These are phyloP conservation scores for Erythrobasidium hasegawianum DNA, from an alignment of 1,284 basidiomycete species.

Conservation along the genomic window DNA sequence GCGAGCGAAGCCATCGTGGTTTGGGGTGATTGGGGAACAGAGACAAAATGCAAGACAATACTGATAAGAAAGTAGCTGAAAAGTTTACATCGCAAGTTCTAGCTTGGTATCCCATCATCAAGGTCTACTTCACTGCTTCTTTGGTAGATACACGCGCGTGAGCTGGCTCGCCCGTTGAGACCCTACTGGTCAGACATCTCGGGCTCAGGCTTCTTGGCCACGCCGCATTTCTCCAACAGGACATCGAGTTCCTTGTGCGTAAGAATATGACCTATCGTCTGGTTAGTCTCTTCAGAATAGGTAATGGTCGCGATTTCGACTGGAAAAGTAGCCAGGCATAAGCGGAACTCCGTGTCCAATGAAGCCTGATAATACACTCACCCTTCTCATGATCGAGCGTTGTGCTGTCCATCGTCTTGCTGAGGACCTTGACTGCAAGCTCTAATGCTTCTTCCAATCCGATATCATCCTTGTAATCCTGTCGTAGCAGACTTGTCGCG, in stretches of 20 bases:
- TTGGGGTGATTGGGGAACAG: neutral
- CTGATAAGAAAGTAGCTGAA: too few species aligned
- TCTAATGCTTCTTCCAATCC: conserved; percentile 84
- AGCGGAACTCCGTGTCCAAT: neutral
- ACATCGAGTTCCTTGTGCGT: conserved; percentile 85
- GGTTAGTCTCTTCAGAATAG: conserved; percentile 68
- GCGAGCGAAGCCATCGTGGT: conserved; percentile 26
- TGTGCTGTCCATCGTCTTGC: conserved; percentile 99
- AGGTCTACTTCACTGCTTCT: neutral
- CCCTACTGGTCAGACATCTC: conserved; percentile 16
- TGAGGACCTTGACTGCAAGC: conserved; percentile 88
- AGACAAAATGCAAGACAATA: neutral
- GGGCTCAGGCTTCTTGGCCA: conserved; percentile 60
- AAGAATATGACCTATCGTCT: conserved; percentile 89
- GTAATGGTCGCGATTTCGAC: conserved; percentile 96
- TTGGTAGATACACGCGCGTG: neutral
- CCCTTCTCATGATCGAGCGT: conserved; percentile 91
- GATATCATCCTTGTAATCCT: conserved; percentile 98
- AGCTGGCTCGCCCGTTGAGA: neutral
- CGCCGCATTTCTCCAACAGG: conserved; percentile 72
- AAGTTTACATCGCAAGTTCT: too few species aligned
- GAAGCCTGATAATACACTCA: conserved; percentile 53
- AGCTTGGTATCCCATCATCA: too few species aligned
- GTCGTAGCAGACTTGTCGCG: conserved; percentile 87
- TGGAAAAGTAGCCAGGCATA: conserved; percentile 48